phyloP scores from a whole-genome alignment of 768 basidiomycete species.

The Sporobolomyces phaffii region DNA sequence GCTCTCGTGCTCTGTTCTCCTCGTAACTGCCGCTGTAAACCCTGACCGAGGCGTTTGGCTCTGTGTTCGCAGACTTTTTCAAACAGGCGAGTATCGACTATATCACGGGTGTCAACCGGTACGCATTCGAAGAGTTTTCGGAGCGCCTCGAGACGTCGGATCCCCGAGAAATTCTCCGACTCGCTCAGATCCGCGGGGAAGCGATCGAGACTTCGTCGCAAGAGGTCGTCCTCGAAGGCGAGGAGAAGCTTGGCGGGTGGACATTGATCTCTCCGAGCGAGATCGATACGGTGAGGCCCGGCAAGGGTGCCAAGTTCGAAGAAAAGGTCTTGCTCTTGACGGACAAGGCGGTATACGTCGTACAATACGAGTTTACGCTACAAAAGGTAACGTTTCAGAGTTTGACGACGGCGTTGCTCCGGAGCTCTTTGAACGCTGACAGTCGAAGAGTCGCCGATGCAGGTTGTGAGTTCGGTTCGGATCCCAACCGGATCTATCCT shows the following conservation, averaged over 20 bases:
- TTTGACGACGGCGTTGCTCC: too few relatives aligned
- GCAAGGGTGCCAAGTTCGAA: slow-evolving; percentile 55
- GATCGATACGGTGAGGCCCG: slow-evolving; percentile 52
- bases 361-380: slow-evolving; percentile 40
- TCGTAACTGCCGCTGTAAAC: too few relatives aligned
- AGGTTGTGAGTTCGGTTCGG: slow-evolving; percentile 82
- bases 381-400: slow-evolving; percentile 38
- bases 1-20: too few relatives aligned
- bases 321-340: slow-evolving; percentile 79
- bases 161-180: slow-evolving; percentile 75
- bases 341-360: slow-evolving; percentile 34
- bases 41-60: slow-evolving; percentile 32
- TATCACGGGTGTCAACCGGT: slow-evolving; percentile 73
- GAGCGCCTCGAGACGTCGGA: slow-evolving; percentile 84
- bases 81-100: slow-evolving; percentile 59
- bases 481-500: slow-evolving; percentile 77
- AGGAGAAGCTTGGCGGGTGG: slow-evolving; percentile 78
- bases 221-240: slow-evolving; percentile 67
- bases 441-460: slow-evolving; percentile 47
- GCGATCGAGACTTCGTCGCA: slow-evolving; percentile 85
- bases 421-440: too few relatives aligned
- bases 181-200: slow-evolving; percentile 82
- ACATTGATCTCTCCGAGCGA: slow-evolving; percentile 80
- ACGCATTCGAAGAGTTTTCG: slow-evolving; percentile 90
- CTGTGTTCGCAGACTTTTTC: slow-evolving; percentile 73